Evolutionary conservation across 768 basidiomycete species (phyloP).

Genomic region (Rhodotorula diobovata): DNA sequence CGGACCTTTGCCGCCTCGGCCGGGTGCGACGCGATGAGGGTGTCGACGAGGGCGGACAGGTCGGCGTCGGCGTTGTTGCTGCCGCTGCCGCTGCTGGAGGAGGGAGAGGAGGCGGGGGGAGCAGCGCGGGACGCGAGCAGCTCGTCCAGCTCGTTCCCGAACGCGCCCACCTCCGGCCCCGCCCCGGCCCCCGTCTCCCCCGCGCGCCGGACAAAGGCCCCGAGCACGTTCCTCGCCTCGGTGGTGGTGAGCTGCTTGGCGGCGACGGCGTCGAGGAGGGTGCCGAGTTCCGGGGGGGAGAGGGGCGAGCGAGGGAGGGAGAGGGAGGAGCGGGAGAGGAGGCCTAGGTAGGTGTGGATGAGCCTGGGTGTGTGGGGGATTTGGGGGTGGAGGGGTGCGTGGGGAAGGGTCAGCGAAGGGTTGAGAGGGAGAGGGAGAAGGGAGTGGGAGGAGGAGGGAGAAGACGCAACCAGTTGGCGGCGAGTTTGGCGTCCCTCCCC

Average conservation of each 20-base stretch:
- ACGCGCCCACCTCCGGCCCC: constrained; percentile 54
- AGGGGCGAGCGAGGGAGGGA: constrained; percentile 62
- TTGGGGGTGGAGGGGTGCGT: not conserved
- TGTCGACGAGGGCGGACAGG: constrained; percentile 57
- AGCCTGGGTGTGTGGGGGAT: constrained; percentile 56
- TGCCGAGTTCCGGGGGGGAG: constrained; percentile 62
- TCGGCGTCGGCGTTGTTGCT: constrained; percentile 45
- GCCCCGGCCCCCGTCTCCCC: not conserved
- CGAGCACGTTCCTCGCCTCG: not conserved
- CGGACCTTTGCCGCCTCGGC: constrained; percentile 63
- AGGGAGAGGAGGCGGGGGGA: not conserved
- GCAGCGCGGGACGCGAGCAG: constrained; percentile 52
- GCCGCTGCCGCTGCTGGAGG: constrained; percentile 43
- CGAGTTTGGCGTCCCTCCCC: constrained; percentile 52
- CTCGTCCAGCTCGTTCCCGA: constrained; percentile 65
- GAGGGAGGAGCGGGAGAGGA: constrained; percentile 60
- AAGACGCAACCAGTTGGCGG: constrained; percentile 78
- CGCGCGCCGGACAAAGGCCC: not conserved
- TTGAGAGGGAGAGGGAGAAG: not conserved
- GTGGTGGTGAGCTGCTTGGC: constrained; percentile 61
- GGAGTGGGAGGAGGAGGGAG: too few species aligned
- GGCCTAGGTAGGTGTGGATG: constrained; percentile 78
- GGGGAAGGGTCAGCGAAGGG: not conserved
- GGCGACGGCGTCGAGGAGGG: constrained; percentile 71
- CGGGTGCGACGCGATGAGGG: constrained; percentile 65